Conservation (phyloP, 164 flowering plant species). For the Dillenia suffruticosa region DNA sequence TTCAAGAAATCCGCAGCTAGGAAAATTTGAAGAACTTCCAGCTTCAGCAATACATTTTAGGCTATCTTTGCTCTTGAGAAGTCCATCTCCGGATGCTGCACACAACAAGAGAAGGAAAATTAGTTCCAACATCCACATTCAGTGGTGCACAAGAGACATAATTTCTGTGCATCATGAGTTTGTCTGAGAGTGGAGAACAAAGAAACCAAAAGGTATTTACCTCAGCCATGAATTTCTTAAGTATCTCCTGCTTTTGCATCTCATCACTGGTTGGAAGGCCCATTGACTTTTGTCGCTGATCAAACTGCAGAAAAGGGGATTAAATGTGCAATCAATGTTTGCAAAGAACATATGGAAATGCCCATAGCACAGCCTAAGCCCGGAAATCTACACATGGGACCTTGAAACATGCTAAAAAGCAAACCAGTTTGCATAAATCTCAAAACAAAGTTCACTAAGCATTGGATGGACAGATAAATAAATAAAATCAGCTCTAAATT, state of each 20-base stretch:
- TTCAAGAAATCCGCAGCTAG: too few species aligned
- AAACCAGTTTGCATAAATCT: too few species aligned
- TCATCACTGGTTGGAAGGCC: conserved; percentile 95
- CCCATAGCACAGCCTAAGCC: too few species aligned
- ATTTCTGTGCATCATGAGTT: not conserved
- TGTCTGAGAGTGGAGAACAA: not conserved
- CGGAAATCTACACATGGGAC: too few species aligned
- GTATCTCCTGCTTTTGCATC: conserved; percentile 73
- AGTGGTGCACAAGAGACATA: not conserved
- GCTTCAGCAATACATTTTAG: not conserved
- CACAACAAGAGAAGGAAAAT: not conserved
- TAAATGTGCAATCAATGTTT: not conserved
- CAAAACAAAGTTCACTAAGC: too few species aligned
- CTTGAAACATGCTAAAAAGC: too few species aligned
- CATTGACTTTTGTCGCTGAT: conserved; percentile 90
- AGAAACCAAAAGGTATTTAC: conserved; percentile 23
- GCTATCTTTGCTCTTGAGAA: conserved; percentile 65
- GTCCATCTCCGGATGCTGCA: conserved; percentile 97
- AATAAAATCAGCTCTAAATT: too few species aligned
- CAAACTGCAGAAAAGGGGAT: conserved; percentile 49
- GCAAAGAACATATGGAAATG: too few species aligned
- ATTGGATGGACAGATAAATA: too few species aligned
- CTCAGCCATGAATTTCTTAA: conserved; percentile 93
- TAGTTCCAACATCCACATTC: not conserved
- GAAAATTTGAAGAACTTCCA: too few species aligned